These are phyloP conservation scores for Heteromeles arbutifolia DNA, from an alignment of 306 rosid species.

Conservation along the genomic window DNA sequence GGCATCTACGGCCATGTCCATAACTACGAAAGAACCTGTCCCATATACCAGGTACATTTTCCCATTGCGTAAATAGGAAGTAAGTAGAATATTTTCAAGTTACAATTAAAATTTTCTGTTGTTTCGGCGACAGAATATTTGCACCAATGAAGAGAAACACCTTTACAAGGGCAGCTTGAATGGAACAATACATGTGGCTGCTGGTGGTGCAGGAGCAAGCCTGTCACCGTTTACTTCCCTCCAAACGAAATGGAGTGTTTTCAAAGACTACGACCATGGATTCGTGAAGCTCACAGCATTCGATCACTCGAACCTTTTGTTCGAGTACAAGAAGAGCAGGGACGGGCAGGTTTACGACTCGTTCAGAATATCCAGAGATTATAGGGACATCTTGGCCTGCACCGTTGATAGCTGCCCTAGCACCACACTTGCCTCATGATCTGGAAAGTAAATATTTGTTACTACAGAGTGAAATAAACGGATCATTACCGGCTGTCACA, in stretches of 20 bases:
- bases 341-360: slow-evolving; percentile 80
- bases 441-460: not conserved
- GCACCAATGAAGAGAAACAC: slow-evolving; percentile 67
- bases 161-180: slow-evolving; percentile 61
- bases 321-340: slow-evolving; percentile 91
- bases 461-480: not conserved
- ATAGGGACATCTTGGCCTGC: slow-evolving; percentile 77
- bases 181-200: slow-evolving; percentile 89
- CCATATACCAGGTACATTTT: slow-evolving; percentile 61
- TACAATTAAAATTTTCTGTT: too few species aligned
- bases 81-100: too few species aligned
- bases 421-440: slow-evolving; percentile 64
- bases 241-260: slow-evolving; percentile 75
- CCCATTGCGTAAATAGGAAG: not conserved
- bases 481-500: not conserved
- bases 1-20: slow-evolving; percentile 89
- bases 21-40: slow-evolving; percentile 89
- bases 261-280: slow-evolving; percentile 71
- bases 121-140: slow-evolving; percentile 44
- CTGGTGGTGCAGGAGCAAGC: slow-evolving; percentile 87
- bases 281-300: slow-evolving; percentile 83
- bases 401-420: slow-evolving; percentile 55
- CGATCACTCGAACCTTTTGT: slow-evolving; percentile 71
- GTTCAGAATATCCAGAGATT: slow-evolving; percentile 68
- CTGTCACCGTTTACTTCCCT: slow-evolving; percentile 55